Base-by-base conservation (phyloP, 371 early-diverging fungal genomes). In the Mucor saturninus region DNA sequence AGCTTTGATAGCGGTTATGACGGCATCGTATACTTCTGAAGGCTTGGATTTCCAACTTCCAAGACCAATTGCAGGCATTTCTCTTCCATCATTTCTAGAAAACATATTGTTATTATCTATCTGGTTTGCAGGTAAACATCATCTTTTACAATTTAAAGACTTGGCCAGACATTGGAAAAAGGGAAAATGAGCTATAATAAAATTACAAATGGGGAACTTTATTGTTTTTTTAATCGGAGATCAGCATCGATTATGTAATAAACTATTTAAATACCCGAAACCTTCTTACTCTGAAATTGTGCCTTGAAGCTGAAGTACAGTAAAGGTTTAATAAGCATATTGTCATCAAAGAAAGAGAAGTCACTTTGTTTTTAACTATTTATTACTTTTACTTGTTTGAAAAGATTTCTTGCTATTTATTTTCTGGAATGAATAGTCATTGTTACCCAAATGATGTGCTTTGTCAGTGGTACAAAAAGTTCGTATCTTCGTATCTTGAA, bases 1-100 rank as follows among this genome's bases (percentile, higher is more conserved):
- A 11, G 68, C 59, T 56, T 69, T 54, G n/a, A 73, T 49, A 53
- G 89, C 88, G 29, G 71, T 62, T 21, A 62, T 21, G 58, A 90
- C 76, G 38, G 80, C 73, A 28, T 78, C 63, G 49, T 74, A 67
- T 6, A 81, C 73, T 38, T 73, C 67, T 26, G 72, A 62, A 15
- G 79, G 77, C 59, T 77, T 59, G 7, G 78, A 69, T 61, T 71
- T 67, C 77, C 81, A 79, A 29, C 79, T 80, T 48, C 79, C 74
- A 40, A 72, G 66, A 40, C 75, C 75, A 8, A 76, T 49, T 32
- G 70, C 65, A 37, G 77, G 77, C 4, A 76, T 56, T 3, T 42
- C 26, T 11, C 59, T 57, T 13, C 76, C 75, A 13, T 65, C 75
- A 30, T 74, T 74, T 9, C 69, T 69, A 62, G 29, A 43, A 45